phyloP scores from a whole-genome alignment of 352 stramenopile species.

The Phytopythium cucurbitacearum region DNA sequence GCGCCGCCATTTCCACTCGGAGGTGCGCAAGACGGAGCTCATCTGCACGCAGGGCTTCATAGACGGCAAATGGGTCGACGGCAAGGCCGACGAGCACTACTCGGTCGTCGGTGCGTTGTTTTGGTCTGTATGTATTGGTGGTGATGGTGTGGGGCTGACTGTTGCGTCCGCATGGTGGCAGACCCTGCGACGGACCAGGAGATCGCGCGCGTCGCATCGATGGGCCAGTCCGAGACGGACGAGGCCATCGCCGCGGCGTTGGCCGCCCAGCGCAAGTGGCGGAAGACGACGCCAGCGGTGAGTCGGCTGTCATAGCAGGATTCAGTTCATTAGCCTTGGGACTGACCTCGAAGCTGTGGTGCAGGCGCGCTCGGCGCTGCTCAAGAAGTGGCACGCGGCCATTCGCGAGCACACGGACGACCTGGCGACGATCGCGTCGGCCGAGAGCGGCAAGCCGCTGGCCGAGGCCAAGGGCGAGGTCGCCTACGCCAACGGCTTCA shows the following conservation, averaged over 20 bases:
- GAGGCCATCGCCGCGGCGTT: slow-evolving; percentile 70
- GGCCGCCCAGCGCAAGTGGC: slow-evolving; percentile 64
- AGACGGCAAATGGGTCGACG: slow-evolving; percentile 72
- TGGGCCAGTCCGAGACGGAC: slow-evolving; percentile 59
- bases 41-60: slow-evolving; percentile 78
- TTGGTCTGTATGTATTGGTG: not conserved
- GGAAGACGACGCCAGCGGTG: slow-evolving; percentile 55
- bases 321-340: not conserved
- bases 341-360: not conserved
- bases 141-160: not conserved
- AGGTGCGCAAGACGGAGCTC: slow-evolving; percentile 58
- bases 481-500: slow-evolving; percentile 91
- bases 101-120: slow-evolving; percentile 45
- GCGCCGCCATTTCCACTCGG: slow-evolving; percentile 39
- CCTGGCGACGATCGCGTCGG: slow-evolving; percentile 92
- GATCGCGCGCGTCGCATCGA: slow-evolving; percentile 66
- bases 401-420: slow-evolving; percentile 71
- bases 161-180: slow-evolving; percentile 4
- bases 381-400: slow-evolving; percentile 82
- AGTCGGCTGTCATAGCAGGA: not conserved
- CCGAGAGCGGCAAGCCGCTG: slow-evolving; percentile 97
- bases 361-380: slow-evolving; percentile 43
- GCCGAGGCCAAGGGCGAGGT: slow-evolving; percentile 93
- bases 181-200: slow-evolving; percentile 77
- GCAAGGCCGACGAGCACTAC: slow-evolving; percentile 48